Evolutionary conservation across 371 early-diverging fungal species (phyloP), one percentile per base, ranked within the genome.

Genomic region (Actinomortierella wolfii): DNA sequence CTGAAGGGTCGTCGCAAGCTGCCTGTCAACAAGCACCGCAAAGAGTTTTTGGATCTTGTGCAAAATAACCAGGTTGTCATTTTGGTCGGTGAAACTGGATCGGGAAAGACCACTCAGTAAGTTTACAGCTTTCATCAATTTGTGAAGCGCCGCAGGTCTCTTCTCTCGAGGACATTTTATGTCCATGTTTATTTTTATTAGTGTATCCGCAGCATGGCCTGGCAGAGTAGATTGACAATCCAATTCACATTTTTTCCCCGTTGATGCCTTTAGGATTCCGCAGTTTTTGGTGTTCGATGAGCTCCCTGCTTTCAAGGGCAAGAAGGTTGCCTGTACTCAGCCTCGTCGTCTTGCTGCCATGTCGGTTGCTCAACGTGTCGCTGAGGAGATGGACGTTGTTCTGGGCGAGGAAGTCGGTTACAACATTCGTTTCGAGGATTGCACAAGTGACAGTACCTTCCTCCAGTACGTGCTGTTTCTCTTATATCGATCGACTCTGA

Each of bases 321-420:
- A 86, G 67, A 86, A 91, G 83, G 92, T 97, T 61, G 98, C 95
- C 7, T 97, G 97, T 81, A 99, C 99, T 40, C 99, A 99, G 76
- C 99, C 99, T 21, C 91, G 99, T 74, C 91, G 99, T 77, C 94
- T 99, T 44, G 98, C 99, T 14, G 98, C 99, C 42, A 97, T 94
- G 90, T 94, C 95, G 29, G 97, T 99, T 42, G 96, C 97, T 0
- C 87, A 94, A 75, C 93, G 99, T 80, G 98, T 99, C 15, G 91
- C 95, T 5, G 94, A 97, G 52, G 97, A 96, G 67, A 79, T 97
- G 86, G 96, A 94, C 61, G 94, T 94, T 6, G 71, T 79, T 49
- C 79, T 96, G 29, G 96, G 97, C 24, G 85, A 92, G 52, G 93
- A 96, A 76, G 97, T 97, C 28, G 97, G 98, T 56, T 97, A 99